Percentiles rank a stretch among this genome's conserved stretches.
These are phyloP conservation scores for Chalaropsis thielavioides DNA, from an alignment of 2,329 filamentous ascomycete species.

Conservation along the genomic window DNA sequence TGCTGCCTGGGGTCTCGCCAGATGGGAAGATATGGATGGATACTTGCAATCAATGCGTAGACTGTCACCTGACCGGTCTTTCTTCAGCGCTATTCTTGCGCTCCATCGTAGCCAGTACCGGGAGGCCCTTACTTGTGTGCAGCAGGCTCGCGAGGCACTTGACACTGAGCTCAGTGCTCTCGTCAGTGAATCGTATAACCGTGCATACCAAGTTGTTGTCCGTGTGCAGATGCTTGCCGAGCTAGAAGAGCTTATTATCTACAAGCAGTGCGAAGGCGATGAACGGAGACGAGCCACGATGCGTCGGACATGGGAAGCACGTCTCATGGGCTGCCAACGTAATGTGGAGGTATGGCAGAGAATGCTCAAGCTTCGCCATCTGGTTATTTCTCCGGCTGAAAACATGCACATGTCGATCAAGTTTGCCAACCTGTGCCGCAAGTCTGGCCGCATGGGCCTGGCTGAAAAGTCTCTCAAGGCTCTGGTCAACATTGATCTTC, in stretches of 20 bases:
- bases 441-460: conserved; percentile 83
- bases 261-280: conserved; percentile 79
- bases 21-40: conserved; percentile 97
- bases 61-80: conserved; percentile 82
- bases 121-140: conserved; percentile 76
- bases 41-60: conserved; percentile 93
- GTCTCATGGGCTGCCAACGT: conserved; percentile 84
- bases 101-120: conserved; percentile 93
- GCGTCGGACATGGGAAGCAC: conserved; percentile 88
- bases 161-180: conserved; percentile 92
- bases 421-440: conserved; percentile 94
- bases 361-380: conserved; percentile 84
- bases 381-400: conserved; percentile 82
- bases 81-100: conserved; percentile 91
- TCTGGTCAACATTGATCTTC: conserved; percentile 59
- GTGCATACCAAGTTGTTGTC: conserved; percentile 94
- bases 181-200: conserved; percentile 95
- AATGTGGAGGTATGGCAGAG: conserved; percentile 98
- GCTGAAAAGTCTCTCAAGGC: conserved; percentile 91
- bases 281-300: conserved; percentile 79
- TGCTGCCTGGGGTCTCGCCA: conserved; percentile 87
- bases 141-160: conserved; percentile 80
- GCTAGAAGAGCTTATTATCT: conserved; percentile 91
- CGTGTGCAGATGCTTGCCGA: conserved; percentile 98
- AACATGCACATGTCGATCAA: conserved; percentile 99